Evolutionary conservation across 257 asterid species (phyloP).

Genomic region (Marsdenia floribunda): DNA sequence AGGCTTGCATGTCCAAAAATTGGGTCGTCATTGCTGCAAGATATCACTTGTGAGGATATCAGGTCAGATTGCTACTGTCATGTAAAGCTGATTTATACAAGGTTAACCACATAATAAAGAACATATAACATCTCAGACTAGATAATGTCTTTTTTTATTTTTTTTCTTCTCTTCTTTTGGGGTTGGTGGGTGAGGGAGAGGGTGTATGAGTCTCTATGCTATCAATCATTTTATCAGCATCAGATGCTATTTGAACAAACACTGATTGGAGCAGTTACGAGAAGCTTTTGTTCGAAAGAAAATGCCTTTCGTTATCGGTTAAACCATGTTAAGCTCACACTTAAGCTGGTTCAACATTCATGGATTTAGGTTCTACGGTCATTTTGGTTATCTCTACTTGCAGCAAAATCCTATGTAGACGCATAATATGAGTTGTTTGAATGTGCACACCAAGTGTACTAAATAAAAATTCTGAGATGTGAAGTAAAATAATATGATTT

Average conservation of each 20-base stretch:
- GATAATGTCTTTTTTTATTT: neutral
- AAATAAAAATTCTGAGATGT: neutral
- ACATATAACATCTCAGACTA: neutral
- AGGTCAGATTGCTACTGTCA: constrained; percentile 43
- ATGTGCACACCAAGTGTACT: neutral
- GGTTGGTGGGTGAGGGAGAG: neutral
- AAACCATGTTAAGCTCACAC: neutral
- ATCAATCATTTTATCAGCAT: neutral
- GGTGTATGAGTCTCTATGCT: neutral
- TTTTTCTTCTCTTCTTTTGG: neutral
- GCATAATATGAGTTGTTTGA: neutral
- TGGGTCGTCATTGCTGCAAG: constrained; percentile 75
- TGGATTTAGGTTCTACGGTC: too few species aligned
- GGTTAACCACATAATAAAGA: neutral
- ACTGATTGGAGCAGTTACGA: neutral
- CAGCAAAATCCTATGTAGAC: neutral
- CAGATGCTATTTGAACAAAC: neutral
- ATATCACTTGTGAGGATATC: constrained; percentile 67
- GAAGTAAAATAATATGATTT: constrained; percentile 11
- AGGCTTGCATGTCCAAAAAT: constrained; percentile 54
- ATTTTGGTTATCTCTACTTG: too few species aligned
- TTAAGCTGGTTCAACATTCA: too few species aligned
- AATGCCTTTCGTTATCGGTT: neutral
- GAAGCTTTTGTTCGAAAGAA: neutral
- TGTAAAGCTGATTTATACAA: constrained; percentile 2